Evolutionary conservation across 2,329 filamentous ascomycete species (phyloP), one percentile per base, ranked within the genome.

Genomic region (Fusarium newnesense): DNA sequence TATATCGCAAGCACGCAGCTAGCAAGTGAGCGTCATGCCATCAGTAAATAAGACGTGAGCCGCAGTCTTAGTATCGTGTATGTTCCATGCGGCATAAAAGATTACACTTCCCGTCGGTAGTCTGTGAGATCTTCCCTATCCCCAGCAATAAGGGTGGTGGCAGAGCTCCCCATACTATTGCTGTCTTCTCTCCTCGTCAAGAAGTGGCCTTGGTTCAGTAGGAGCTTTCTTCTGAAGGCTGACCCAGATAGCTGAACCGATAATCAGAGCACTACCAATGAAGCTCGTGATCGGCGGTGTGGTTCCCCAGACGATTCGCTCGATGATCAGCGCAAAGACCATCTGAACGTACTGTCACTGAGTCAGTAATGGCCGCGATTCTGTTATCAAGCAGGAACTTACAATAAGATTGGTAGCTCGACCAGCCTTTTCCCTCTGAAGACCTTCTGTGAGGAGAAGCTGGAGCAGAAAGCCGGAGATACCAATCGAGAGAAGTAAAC

Each of bases 391-490:
- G 9, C 2, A 34, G 6, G 21, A 30, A 26, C 76, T n/a, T 70
- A 80, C 79, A 1, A 80, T 80, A 0, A 80, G 76, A 47, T 80
- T 80, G 0, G 79, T 80, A 15, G 79, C 79, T 39, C 79, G 65
- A 2, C 79, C 79, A 7, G 79, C 79, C 59, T 92, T 93, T 69
- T 94, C 92, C 72, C 93, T 89, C 60, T 93, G 84, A 39, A 96
- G 80, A 0, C 93, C 93, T 13, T 91, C 90, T 0, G 94, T 94
- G 2, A 96, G 83, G 11, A 95, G 85, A 61, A 94, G 93, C 84
- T 96, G 94, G 82, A 95, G 89, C n/a, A 93, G 77, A 76, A 96
- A 95, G 0, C 93, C 94, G 39, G 91, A 92, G 0, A 91, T 77
- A 0, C 93, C 93, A 15, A 96, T 84, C 2, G 82, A 83, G 37